phyloP scores from a whole-genome alignment of 2,329 filamentous ascomycete genomes.

The Thielaviopsis populi region DNA sequence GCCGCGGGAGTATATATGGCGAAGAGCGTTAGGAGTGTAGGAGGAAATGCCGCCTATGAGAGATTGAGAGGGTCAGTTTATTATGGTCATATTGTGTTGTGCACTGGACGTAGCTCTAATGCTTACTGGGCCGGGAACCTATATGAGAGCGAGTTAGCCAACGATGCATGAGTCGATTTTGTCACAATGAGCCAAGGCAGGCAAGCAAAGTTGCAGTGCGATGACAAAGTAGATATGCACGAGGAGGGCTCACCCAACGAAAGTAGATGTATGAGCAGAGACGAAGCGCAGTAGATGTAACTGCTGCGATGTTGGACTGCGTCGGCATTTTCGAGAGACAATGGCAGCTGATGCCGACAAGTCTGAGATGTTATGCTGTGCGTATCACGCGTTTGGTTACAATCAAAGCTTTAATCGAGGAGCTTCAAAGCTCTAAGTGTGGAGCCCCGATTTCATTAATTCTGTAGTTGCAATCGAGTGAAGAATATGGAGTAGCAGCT shows the following conservation, averaged over 20 bases:
- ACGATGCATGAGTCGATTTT: not conserved
- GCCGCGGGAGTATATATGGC: slow-evolving; percentile 52
- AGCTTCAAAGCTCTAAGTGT: not conserved
- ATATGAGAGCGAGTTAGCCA: not conserved
- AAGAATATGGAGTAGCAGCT: not conserved
- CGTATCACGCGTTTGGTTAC: not conserved
- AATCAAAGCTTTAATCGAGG: not conserved
- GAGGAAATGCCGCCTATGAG: slow-evolving; percentile 19
- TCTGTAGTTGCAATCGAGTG: not conserved
- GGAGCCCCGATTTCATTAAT: not conserved
- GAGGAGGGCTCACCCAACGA: slow-evolving; percentile 38
- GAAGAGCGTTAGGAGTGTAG: slow-evolving; percentile 41
- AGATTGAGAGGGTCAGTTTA: not conserved
- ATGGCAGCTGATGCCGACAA: not conserved
- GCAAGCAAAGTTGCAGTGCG: not conserved
- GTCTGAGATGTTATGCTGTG: not conserved
- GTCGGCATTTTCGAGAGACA: slow-evolving; percentile 5
- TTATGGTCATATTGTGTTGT: not conserved
- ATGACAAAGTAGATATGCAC: slow-evolving; percentile 11
- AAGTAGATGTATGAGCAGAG: slow-evolving; percentile 42
- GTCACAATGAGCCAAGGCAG: not conserved
- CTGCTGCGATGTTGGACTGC: slow-evolving; percentile 21
- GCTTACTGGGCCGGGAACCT: slow-evolving; percentile 23
- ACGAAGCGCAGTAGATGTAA: slow-evolving; percentile 27
- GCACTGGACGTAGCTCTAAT: not conserved